These are phyloP conservation scores for Sporothrix brasiliensis DNA, from an alignment of 2,329 filamentous ascomycete species.

Conservation along the genomic window DNA sequence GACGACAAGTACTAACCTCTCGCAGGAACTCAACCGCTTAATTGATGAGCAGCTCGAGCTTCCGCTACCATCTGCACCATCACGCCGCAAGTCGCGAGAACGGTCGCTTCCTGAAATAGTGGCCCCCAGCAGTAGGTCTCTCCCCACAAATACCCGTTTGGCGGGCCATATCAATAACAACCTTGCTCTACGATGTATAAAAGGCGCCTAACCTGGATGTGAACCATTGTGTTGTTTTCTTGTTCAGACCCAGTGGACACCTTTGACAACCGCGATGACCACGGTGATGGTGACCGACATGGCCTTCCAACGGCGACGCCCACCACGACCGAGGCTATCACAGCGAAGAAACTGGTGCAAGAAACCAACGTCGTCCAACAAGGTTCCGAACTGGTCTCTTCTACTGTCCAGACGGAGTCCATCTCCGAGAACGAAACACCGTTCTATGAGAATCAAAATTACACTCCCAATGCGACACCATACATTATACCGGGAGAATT, in stretches of 20 bases:
- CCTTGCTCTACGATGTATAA: background rate
- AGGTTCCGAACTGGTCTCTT: background rate
- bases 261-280: conserved; percentile 18
- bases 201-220: conserved; percentile 25
- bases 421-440: background rate
- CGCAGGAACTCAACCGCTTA: conserved; percentile 48
- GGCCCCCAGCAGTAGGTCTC: conserved; percentile 26
- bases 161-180: conserved; percentile 23
- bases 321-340: background rate
- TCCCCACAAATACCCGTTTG: conserved; percentile 1
- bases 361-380: background rate
- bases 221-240: background rate
- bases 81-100: conserved; percentile 35
- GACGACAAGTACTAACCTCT: background rate
- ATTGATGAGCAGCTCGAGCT: conserved; percentile 48
- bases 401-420: background rate
- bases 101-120: conserved; percentile 15
- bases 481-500: conserved; percentile 2
- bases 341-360: no score
- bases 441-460: background rate
- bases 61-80: conserved; percentile 42
- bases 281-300: conserved; percentile 30
- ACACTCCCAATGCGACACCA: background rate
- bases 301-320: background rate
- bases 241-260: conserved; percentile 21